Evolutionary conservation across 352 stramenopile species (phyloP), one percentile per base, ranked within the genome.

Genomic region (Saprolegnia parasitica): DNA sequence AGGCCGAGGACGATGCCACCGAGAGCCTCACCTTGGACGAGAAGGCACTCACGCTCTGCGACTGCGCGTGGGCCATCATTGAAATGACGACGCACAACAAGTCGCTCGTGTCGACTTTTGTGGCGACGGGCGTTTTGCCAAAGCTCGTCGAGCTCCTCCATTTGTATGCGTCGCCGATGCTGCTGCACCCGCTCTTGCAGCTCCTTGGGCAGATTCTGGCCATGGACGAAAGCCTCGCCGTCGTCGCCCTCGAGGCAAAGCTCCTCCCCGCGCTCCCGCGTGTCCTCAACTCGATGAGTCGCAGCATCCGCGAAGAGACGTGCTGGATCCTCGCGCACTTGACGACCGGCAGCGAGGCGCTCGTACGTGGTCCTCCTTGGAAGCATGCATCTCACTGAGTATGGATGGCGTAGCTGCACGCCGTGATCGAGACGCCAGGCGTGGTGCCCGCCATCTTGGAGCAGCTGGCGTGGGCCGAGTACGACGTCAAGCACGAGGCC

Each of bases 291-390:
- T 89, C 87, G 56, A 89, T 83, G 4, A 91, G 84, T 63, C 86
- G 86, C 23, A 78, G 84, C 0, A 85, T 95, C 50, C 84, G 86
- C 3, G 86, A 95, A 72, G 86, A 95, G 70, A 84, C 83, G 55
- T 93, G 84, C 71, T 95, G 86, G 86, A 91, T 95, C 81, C 81
- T 95, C 9, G 91, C 84, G 5, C 92, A 95, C 66, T 91, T 95
- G 71, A 84, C 86, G 8, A 84, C 84, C 15, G 83, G 86, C 0
- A 83, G 91, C 24, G 78, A 78, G 5, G 81, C 90, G 46, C 86
- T 92, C 26, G 86, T 67, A 67, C 11, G 58, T 24, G 8, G 16
- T 13, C 10, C 11, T 6, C 37, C 15, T 8, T 49, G 3, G 42
- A 15, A 15, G 10, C 3, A 49, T 8, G 15, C n/a, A 10, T 16